Percentiles rank a stretch among this genome's conserved stretches.
phyloP scores from a whole-genome alignment of 2,329 filamentous ascomycete species.

The Cryphonectria radicalis region DNA sequence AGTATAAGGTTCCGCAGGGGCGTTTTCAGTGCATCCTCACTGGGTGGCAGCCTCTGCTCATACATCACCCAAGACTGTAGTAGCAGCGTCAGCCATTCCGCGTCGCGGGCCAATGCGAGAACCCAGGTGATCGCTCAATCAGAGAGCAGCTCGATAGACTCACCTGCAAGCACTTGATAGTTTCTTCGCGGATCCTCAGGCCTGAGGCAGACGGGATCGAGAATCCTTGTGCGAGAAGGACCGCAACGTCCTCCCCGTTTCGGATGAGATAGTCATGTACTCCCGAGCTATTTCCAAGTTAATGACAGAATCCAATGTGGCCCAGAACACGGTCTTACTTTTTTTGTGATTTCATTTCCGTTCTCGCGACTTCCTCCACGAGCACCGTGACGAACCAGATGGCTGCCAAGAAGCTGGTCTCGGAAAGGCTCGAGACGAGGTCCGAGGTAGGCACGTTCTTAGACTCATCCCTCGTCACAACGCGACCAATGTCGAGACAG shows the following conservation, averaged over 20 bases:
- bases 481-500: slow-evolving; percentile 56
- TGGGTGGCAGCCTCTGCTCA: slow-evolving; percentile 65
- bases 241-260: slow-evolving; percentile 46
- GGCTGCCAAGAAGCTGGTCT: slow-evolving; percentile 57
- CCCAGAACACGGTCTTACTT: slow-evolving; percentile 48
- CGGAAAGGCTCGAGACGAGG: slow-evolving; percentile 50
- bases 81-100: slow-evolving; percentile 27
- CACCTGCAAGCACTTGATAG: slow-evolving; percentile 66
- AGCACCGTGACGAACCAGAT: slow-evolving; percentile 69
- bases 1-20: slow-evolving; percentile 64
- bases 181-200: slow-evolving; percentile 53
- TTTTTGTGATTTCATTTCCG: slow-evolving; percentile 64
- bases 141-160: background rate
- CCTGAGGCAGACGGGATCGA: slow-evolving; percentile 33
- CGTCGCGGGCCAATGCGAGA: background rate
- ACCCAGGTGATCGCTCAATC: no score
- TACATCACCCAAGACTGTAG: slow-evolving; percentile 74
- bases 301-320: slow-evolving; percentile 32
- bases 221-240: slow-evolving; percentile 47
- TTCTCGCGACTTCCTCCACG: slow-evolving; percentile 70
- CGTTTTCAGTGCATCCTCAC: slow-evolving; percentile 59
- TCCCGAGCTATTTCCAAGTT: slow-evolving; percentile 38
- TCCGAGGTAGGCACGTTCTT: slow-evolving; percentile 48
- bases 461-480: slow-evolving; percentile 53
- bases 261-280: slow-evolving; percentile 46